Evolutionary conservation across 805 yeast genomes (phyloP).

Genomic region (Debaryomyces maramus): DNA sequence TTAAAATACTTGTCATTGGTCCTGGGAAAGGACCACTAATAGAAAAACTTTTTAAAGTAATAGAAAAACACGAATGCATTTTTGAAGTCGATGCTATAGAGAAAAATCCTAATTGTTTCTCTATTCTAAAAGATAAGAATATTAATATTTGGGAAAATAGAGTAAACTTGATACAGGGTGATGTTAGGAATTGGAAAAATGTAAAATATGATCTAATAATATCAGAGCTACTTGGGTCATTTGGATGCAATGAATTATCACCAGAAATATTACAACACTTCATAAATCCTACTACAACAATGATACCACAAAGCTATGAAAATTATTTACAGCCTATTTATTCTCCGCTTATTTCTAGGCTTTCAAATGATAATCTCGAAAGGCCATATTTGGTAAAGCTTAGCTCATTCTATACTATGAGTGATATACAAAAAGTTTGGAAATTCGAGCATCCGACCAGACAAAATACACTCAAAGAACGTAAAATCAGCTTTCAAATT

Average conservation of each 20-base stretch:
- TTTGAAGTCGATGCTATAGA: constrained; percentile 56
- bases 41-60: constrained; percentile 28
- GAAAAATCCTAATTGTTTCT: constrained; percentile 63
- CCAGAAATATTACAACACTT: constrained; percentile 67
- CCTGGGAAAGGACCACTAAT: constrained; percentile 89
- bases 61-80: background rate
- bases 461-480: constrained; percentile 3
- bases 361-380: background rate
- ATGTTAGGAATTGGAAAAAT: constrained; percentile 49
- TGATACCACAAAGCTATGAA: constrained; percentile 50
- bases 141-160: constrained; percentile 49
- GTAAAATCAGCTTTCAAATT: constrained; percentile 34
- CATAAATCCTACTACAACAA: constrained; percentile 35
- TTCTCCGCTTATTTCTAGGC: constrained; percentile 38
- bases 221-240: constrained; percentile 84
- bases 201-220: constrained; percentile 55
- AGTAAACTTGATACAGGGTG: constrained; percentile 55
- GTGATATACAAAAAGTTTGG: constrained; percentile 57
- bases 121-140: constrained; percentile 51
- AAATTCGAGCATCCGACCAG: constrained; percentile 53
- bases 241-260: constrained; percentile 87
- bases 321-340: constrained; percentile 67
- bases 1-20: constrained; percentile 63
- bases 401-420: constrained; percentile 18
- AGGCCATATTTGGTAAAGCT: constrained; percentile 26